A percentile compares a stretch with the other conserved stretches of the same genome.
phyloP scores from a whole-genome alignment of 2,329 filamentous ascomycete species.

The Trichoderma koningii region DNA sequence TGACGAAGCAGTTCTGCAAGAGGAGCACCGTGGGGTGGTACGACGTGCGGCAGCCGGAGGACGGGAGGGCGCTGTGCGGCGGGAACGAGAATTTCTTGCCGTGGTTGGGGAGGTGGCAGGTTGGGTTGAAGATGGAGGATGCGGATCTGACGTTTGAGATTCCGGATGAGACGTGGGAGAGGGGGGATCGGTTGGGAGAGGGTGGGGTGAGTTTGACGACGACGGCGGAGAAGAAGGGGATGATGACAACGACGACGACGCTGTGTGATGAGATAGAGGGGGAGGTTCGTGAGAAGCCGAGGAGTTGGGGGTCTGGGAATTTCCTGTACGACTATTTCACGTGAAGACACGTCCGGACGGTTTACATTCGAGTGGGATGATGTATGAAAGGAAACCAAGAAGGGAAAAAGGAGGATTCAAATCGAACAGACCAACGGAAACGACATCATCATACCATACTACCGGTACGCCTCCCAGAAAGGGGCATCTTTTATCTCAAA shows the following conservation, averaged over 20 bases:
- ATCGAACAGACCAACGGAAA: too few relatives aligned
- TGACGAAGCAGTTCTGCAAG: conserved; percentile 38
- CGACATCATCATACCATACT: too few relatives aligned
- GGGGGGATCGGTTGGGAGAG: background rate
- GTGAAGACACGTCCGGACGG: background rate
- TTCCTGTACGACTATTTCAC: conserved; percentile 12
- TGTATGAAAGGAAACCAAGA: too few relatives aligned
- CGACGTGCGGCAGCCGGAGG: conserved; percentile 47
- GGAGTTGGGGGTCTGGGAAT: background rate
- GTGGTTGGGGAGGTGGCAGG: conserved; percentile 47
- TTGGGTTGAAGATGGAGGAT: conserved; percentile 46
- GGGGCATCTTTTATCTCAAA: too few relatives aligned
- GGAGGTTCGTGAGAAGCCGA: background rate
- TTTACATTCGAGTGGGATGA: too few relatives aligned
- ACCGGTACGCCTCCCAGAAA: too few relatives aligned
- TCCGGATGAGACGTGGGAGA: conserved; percentile 35
- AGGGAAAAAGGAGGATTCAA: background rate
- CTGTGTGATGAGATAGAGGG: background rate
- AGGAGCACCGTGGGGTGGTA: conserved; percentile 48
- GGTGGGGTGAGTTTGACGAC: background rate
- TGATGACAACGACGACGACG: background rate
- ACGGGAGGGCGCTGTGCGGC: conserved; percentile 27
- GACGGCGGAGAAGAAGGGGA: background rate
- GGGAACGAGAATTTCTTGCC: conserved; percentile 51
- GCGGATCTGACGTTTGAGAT: conserved; percentile 38